Evolutionary conservation across 257 asterid species (phyloP), one percentile per base, ranked within the genome.

Genomic region (Solanum sitiens): DNA sequence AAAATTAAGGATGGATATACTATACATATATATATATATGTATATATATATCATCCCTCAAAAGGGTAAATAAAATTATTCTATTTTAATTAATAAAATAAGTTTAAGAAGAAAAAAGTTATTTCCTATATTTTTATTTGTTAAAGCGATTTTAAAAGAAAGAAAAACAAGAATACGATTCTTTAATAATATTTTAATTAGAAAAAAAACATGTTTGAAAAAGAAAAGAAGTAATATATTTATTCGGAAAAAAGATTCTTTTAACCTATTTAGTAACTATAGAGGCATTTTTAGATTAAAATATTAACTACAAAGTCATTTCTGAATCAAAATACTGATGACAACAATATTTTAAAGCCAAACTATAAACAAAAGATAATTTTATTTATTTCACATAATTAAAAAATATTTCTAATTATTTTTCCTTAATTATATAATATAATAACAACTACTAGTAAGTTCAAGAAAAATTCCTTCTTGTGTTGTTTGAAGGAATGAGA

Each of bases 331-430:
- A 42, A 1, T 2, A 7, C 7, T 53, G n/a, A 53, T 8, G n/a
- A 53, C 20, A 7, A 50, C 0, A 0, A 56, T 56, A 56, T 56
- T 18, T 53, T 56, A 1, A 56, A 56, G 63, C 10, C 63, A 56
- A 56, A 18, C 11, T 56, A 56, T 56, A 56, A 18, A 56, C 0
- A 56, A 56, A 56, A 56, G 63, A 56, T 23, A 56, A 0, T 16
- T 50, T 53, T 50, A 50, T 53, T 53, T 9, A 16, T 53, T 56
- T 56, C 4, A 18, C n/a, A 2, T 56, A 7, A 1, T 56, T 56
- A 18, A 56, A 18, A 8, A 0, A 0, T 0, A 6, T 53, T n/a
- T 56, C 3, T 18, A 0, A 18, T 53, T 53, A 53, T 53, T 53
- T 56, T 56, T 56, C n/a, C n/a, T 56, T 7, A 56, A 1, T 56